These are phyloP conservation scores for Candida tammaniensis DNA, from an alignment of 805 yeast species.

Conservation along the genomic window DNA sequence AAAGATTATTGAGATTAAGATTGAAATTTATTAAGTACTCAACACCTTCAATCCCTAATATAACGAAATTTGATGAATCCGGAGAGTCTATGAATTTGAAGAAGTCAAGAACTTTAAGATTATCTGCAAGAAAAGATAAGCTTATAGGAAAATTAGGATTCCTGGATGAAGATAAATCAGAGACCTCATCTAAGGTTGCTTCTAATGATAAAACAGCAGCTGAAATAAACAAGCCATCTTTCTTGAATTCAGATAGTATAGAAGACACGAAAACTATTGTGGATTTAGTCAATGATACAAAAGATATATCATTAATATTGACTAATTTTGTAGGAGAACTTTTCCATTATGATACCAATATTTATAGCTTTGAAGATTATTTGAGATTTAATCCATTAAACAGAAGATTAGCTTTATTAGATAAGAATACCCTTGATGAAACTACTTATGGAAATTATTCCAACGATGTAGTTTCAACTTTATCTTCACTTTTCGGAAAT, in stretches of 20 bases:
- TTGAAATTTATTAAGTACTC: slow-evolving; percentile 18
- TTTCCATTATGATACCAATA: slow-evolving; percentile 38
- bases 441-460: slow-evolving; percentile 45
- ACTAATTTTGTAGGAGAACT: slow-evolving; percentile 40
- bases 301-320: slow-evolving; percentile 32
- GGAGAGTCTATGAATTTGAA: slow-evolving; percentile 15
- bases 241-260: slow-evolving; percentile 17
- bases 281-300: slow-evolving; percentile 34
- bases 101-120: slow-evolving; percentile 29
- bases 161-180: slow-evolving; percentile 9
- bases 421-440: slow-evolving; percentile 23
- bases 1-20: slow-evolving; percentile 20
- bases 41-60: slow-evolving; percentile 11
- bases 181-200: slow-evolving; percentile 4
- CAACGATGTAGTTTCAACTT: slow-evolving; percentile 41
- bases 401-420: slow-evolving; percentile 30
- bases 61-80: slow-evolving; percentile 2
- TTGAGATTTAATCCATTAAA: slow-evolving; percentile 25
- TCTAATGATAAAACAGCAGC: neutral
- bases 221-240: neutral
- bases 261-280: slow-evolving; percentile 32
- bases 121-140: slow-evolving; percentile 28
- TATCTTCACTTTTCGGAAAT: slow-evolving; percentile 47
- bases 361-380: slow-evolving; percentile 28
- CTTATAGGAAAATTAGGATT: slow-evolving; percentile 16